A percentile compares a stretch with the other conserved stretches of the same genome.
Evolutionary conservation across 306 rosid genomes (phyloP).

Genomic region (Prunus mongolica): DNA sequence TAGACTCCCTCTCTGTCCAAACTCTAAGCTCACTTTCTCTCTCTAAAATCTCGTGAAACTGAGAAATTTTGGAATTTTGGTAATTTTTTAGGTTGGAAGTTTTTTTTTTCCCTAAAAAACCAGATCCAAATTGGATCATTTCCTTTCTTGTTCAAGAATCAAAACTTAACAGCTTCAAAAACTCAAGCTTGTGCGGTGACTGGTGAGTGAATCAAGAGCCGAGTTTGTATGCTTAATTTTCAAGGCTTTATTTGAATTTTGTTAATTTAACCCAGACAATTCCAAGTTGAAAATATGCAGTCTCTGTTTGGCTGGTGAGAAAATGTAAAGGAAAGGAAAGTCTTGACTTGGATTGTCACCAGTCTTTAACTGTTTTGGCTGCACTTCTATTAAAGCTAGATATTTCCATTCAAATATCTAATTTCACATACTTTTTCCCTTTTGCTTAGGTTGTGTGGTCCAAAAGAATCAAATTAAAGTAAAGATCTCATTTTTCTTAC

Average conservation of each 20-base stretch:
- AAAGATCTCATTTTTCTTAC: neutral
- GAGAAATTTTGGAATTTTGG: neutral
- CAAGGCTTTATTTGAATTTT: neutral
- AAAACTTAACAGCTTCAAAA: neutral
- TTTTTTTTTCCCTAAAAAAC: neutral
- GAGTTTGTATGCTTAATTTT: neutral
- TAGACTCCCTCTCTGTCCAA: neutral
- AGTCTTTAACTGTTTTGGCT: neutral
- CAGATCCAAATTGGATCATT: neutral
- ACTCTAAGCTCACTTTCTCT: slow-evolving; percentile 4
- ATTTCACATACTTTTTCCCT: neutral
- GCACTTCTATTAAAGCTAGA: neutral
- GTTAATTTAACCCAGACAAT: neutral
- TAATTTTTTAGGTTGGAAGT: neutral
- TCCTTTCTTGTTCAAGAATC: neutral
- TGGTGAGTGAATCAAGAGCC: neutral
- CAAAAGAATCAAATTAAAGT: neutral
- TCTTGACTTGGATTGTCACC: neutral
- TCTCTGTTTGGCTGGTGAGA: slow-evolving; percentile 25
- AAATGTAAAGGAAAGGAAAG: neutral
- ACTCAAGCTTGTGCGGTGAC: slow-evolving; percentile 3
- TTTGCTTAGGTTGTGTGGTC: neutral
- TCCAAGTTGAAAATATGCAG: neutral
- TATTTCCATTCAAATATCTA: neutral
- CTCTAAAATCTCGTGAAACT: neutral